A percentile compares a stretch with the other conserved stretches of the same genome.
phyloP scores from a whole-genome alignment of 768 basidiomycete species.

The Kwoniella newhampshirensis region DNA sequence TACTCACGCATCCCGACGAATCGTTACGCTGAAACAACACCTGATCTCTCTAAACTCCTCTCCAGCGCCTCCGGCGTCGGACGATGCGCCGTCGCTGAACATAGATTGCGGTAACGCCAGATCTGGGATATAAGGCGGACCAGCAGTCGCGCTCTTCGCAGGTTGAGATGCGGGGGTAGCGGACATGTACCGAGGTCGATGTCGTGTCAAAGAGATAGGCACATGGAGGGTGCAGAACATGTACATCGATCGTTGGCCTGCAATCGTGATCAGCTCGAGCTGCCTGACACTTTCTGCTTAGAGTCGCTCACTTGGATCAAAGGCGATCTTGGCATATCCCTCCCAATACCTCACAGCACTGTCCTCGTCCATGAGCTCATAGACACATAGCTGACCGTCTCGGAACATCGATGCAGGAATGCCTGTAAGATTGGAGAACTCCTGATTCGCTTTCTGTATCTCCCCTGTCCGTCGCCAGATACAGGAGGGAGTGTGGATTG shows the following conservation, averaged over 20 bases:
- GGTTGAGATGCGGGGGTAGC: constrained; percentile 14
- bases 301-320: constrained; percentile 39
- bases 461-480: constrained; percentile 96
- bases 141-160: constrained; percentile 13
- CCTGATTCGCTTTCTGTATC: constrained; percentile 96
- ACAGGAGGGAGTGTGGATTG: constrained; percentile 96
- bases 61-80: constrained; percentile 4
- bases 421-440: constrained; percentile 75
- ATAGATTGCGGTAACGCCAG: constrained; percentile 17
- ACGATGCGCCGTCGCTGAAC: constrained; percentile 35
- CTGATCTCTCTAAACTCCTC: constrained; percentile 45
- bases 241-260: constrained; percentile 46
- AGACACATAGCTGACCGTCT: constrained; percentile 88
- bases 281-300: background rate
- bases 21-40: constrained; percentile 54
- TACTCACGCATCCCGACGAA: constrained; percentile 51
- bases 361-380: constrained; percentile 97
- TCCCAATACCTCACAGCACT: constrained; percentile 97
- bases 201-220: constrained; percentile 39
- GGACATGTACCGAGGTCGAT: constrained; percentile 27
- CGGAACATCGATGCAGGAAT: constrained; percentile 63
- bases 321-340: constrained; percentile 73
- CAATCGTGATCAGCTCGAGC: background rate
- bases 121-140: constrained; percentile 18
- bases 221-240: constrained; percentile 48